Evolutionary conservation across 768 basidiomycete species (phyloP).

Genomic region (Amanita brunnescens): DNA sequence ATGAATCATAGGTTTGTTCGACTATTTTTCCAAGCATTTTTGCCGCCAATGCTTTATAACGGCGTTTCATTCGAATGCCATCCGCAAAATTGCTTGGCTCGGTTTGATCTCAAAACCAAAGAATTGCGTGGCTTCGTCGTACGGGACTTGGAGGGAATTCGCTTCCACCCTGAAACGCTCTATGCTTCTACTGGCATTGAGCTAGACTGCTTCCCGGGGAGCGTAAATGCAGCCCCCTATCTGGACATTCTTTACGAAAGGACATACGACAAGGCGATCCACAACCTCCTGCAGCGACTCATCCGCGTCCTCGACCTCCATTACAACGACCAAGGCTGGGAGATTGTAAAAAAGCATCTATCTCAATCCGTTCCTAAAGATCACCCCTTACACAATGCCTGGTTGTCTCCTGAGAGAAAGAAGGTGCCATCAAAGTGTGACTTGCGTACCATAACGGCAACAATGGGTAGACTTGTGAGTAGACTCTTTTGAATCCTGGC

Average conservation of each 20-base stretch:
- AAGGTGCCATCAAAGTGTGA: constrained; percentile 48
- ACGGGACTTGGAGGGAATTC: constrained; percentile 49
- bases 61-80: constrained; percentile 55
- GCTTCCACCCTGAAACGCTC: constrained; percentile 43
- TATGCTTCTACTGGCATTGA: constrained; percentile 41
- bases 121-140: constrained; percentile 47
- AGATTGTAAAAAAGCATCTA: constrained; percentile 37
- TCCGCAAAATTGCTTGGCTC: constrained; percentile 51
- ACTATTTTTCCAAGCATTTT: constrained; percentile 43
- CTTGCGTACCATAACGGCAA: constrained; percentile 48
- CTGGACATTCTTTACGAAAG: constrained; percentile 47
- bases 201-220: constrained; percentile 36
- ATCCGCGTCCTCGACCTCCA: constrained; percentile 50
- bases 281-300: constrained; percentile 53
- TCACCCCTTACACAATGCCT: constrained; percentile 38
- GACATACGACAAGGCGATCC: constrained; percentile 50
- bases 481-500: background rate
- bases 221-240: constrained; percentile 40
- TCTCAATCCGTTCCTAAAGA: constrained; percentile 33
- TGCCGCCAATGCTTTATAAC: constrained; percentile 44
- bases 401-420: constrained; percentile 40
- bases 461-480: constrained; percentile 48
- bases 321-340: constrained; percentile 47
- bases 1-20: constrained; percentile 32
- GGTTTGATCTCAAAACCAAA: constrained; percentile 40